These are phyloP conservation scores for Podochytrium sp. DNA, from an alignment of 192 early-diverging fungal species.

Conservation along the genomic window DNA sequence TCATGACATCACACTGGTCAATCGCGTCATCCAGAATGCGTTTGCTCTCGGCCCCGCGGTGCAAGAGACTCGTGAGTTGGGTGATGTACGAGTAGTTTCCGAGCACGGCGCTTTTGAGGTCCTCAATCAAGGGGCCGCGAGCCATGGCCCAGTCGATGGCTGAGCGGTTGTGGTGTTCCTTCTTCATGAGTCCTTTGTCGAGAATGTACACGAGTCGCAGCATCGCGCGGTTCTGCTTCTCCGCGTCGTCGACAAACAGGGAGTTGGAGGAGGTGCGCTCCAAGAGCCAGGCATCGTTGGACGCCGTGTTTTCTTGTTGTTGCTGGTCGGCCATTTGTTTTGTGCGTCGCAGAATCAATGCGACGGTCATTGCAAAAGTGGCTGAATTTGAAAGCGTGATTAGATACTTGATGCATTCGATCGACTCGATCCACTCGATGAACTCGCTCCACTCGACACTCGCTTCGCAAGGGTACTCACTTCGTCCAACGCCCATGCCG, in stretches of 20 bases:
- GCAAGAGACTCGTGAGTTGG: slow-evolving; percentile 47
- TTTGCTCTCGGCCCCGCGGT: slow-evolving; percentile 53
- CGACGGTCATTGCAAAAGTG: slow-evolving; percentile 64
- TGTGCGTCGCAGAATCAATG: slow-evolving; percentile 59
- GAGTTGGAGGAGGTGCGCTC: neutral
- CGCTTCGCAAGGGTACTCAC: too few species aligned
- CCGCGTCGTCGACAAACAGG: slow-evolving; percentile 27
- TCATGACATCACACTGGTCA: slow-evolving; percentile 58
- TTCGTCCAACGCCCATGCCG: slow-evolving; percentile 68
- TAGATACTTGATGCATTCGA: too few species aligned
- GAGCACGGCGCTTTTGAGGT: slow-evolving; percentile 56
- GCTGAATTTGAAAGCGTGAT: slow-evolving; percentile 35
- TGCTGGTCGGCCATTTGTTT: slow-evolving; percentile 40
- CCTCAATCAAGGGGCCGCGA: slow-evolving; percentile 53
- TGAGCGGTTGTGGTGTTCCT: slow-evolving; percentile 39
- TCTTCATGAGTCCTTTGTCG: slow-evolving; percentile 48
- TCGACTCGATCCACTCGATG: neutral
- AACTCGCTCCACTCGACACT: neutral
- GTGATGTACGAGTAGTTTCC: slow-evolving; percentile 60
- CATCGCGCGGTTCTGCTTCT: slow-evolving; percentile 52
- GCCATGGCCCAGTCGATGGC: slow-evolving; percentile 63
- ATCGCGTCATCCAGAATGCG: slow-evolving; percentile 56
- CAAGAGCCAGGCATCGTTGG: neutral
- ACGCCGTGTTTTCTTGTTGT: neutral
- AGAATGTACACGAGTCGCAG: slow-evolving; percentile 60